Conservation (phyloP, 2,329 filamentous ascomycete species). For the Colletotrichum sp. region DNA sequence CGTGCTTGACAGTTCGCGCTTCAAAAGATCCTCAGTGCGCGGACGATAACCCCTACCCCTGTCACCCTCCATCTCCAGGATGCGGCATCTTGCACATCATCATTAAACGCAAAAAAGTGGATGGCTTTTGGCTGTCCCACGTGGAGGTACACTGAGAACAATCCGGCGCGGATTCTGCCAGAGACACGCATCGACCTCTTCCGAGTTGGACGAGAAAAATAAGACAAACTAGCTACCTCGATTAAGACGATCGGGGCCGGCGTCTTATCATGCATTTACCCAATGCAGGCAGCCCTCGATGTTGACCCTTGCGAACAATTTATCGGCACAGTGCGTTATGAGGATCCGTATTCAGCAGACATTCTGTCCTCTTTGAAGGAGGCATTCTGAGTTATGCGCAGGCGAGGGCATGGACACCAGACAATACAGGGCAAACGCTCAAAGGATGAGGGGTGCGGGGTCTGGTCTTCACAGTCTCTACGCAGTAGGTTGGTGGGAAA, state of each 20-base stretch:
- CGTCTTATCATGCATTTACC: background rate
- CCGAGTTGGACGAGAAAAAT: background rate
- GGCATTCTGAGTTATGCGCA: background rate
- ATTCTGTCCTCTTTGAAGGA: background rate
- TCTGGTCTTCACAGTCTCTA: background rate
- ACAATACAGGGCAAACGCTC: background rate
- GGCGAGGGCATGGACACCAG: background rate
- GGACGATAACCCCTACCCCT: background rate
- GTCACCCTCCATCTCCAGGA: background rate
- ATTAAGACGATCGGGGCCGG: background rate
- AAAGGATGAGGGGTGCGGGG: background rate
- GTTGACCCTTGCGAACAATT: background rate
- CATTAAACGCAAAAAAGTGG: constrained; percentile 22
- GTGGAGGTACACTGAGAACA: constrained; percentile 10
- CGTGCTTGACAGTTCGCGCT: background rate
- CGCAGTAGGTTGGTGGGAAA: constrained; percentile 3
- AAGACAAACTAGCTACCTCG: background rate
- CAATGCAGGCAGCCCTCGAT: background rate
- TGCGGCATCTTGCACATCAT: constrained; percentile 21
- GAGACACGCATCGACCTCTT: background rate
- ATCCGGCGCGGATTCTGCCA: background rate
- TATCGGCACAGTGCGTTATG: background rate
- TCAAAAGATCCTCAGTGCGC: background rate
- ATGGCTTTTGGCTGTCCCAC: background rate
- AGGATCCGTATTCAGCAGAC: background rate